Conservation (phyloP, 2,329 filamentous ascomycete species). For the Aureobasidium lini region DNA sequence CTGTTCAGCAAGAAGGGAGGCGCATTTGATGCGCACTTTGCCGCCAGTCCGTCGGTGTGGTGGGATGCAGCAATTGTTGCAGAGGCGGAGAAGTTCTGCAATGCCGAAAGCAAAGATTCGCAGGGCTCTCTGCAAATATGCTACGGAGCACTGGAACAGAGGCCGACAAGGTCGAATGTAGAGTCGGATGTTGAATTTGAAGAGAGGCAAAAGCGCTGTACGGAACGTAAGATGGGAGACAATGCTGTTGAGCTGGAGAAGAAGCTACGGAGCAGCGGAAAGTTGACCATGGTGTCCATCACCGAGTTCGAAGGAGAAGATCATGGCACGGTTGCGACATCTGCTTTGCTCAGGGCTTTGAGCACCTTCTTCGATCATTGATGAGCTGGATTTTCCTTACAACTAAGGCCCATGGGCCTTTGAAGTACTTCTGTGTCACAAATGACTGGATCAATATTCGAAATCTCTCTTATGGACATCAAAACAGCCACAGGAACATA, state of each 20-base stretch:
- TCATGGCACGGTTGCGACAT: neutral
- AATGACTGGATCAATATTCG: too few species aligned
- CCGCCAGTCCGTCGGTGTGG: neutral
- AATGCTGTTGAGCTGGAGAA: neutral
- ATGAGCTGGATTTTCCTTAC: neutral
- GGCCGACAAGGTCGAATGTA: neutral
- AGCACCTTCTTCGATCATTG: neutral
- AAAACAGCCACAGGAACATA: too few species aligned
- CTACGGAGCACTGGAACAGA: neutral
- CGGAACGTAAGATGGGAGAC: neutral
- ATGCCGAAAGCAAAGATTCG: too few species aligned
- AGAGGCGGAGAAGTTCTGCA: neutral
- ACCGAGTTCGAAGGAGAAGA: neutral
- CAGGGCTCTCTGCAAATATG: neutral
- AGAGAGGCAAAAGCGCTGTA: neutral
- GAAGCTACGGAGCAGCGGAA: neutral
- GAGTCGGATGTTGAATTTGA: neutral
- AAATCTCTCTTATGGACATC: too few species aligned
- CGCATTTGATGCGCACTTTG: neutral
- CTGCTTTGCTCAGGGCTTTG: neutral
- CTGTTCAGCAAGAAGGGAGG: neutral
- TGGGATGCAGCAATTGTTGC: neutral
- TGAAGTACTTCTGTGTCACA: too few species aligned
- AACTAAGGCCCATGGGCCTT: too few species aligned
- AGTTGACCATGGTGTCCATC: neutral